phyloP scores from a whole-genome alignment of 768 basidiomycete species.

The Pisolithus tinctorius region DNA sequence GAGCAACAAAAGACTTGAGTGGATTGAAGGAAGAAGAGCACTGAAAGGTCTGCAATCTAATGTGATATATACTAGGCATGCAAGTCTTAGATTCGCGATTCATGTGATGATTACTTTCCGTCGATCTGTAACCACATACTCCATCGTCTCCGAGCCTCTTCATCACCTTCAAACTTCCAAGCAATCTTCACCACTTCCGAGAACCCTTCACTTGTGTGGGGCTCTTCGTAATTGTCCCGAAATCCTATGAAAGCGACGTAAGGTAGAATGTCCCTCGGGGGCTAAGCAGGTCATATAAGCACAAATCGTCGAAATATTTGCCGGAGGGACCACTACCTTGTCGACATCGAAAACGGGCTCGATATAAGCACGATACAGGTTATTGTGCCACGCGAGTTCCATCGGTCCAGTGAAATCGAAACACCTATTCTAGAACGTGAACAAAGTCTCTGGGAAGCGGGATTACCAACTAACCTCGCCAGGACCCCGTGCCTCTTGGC shows the following conservation, averaged over 20 bases:
- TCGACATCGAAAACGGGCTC: conserved; percentile 34
- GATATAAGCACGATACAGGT: conserved; percentile 75
- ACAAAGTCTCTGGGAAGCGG: not conserved
- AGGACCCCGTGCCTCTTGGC: conserved; percentile 50
- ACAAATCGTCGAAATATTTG: not conserved
- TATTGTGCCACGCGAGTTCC: conserved; percentile 93
- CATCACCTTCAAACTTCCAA: conserved; percentile 73
- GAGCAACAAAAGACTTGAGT: conserved; percentile 33
- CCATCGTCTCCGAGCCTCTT: conserved; percentile 68
- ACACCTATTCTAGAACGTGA: conserved; percentile 39
- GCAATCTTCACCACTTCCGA: conserved; percentile 69
- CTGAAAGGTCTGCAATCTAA: conserved; percentile 4
- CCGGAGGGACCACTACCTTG: conserved; percentile 3
- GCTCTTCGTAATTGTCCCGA: conserved; percentile 59
- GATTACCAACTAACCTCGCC: conserved; percentile 40
- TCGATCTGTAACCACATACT: conserved; percentile 82
- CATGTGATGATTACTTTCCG: conserved; percentile 41
- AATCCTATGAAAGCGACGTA: conserved; percentile 55
- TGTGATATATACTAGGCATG: not conserved
- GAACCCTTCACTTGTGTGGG: conserved; percentile 65
- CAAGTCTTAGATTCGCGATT: not conserved
- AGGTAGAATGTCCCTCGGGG: conserved; percentile 48
- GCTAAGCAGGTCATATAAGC: conserved; percentile 23
- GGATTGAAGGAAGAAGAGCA: conserved; percentile 31
- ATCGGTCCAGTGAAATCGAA: conserved; percentile 67